Evolutionary conservation across 2,329 filamentous ascomycete species (phyloP).

Genomic region (Pseudogymnoascus destructans): DNA sequence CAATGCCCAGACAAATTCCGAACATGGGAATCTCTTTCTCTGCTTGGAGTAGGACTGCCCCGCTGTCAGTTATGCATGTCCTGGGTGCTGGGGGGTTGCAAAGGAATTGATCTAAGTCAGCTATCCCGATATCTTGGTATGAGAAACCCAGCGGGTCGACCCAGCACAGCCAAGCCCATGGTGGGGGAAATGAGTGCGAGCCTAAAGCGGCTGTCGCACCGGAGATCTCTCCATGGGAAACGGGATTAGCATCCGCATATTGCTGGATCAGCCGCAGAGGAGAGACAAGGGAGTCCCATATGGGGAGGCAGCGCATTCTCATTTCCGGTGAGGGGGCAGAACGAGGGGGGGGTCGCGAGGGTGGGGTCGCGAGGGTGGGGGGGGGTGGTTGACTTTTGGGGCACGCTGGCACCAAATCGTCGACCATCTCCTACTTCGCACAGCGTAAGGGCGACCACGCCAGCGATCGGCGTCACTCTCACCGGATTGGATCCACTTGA

Average conservation of each 20-base stretch:
- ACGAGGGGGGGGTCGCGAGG: not conserved
- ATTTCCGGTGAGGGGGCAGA: constrained; percentile 5
- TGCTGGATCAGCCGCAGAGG: constrained; percentile 4
- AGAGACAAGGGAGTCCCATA: constrained; percentile 8
- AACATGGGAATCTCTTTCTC: not conserved
- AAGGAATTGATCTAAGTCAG: constrained; percentile 7
- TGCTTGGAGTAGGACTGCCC: not conserved
- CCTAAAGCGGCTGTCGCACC: constrained; percentile 6
- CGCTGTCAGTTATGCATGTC: constrained; percentile 5
- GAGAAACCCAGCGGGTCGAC: not conserved
- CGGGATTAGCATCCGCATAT: constrained; percentile 7
- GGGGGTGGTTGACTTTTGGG: not conserved
- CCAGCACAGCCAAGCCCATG: constrained; percentile 3
- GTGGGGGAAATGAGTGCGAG: constrained; percentile 1
- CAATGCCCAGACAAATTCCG: not conserved
- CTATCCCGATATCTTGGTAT: constrained; percentile 8
- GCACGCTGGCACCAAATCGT: not conserved
- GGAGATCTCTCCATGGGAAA: constrained; percentile 8
- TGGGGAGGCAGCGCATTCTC: constrained; percentile 5
- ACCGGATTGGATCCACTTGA: not conserved
- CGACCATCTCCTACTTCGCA: not conserved
- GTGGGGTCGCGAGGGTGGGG: not conserved
- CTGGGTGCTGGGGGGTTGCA: not conserved
- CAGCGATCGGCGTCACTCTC: not conserved
- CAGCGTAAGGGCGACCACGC: not conserved